Evolutionary conservation across 169 alveolate species (phyloP).

Genomic region (Plasmodium vivax): DNA sequence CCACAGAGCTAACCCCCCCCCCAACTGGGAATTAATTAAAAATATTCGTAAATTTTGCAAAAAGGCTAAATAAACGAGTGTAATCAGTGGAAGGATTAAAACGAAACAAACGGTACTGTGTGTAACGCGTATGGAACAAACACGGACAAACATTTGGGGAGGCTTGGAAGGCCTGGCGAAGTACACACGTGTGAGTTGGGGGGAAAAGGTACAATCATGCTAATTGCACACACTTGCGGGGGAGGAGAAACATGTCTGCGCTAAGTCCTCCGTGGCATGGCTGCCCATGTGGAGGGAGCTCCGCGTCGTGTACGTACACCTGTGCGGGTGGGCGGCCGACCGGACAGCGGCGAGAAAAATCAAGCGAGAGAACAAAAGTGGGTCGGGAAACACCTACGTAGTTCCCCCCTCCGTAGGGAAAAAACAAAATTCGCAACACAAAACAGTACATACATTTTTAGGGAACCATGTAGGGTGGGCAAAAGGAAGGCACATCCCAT

Average conservation of each 20-base stretch:
- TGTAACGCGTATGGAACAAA: background rate
- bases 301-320: background rate
- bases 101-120: background rate
- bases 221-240: background rate
- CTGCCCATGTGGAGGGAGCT: background rate
- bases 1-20: background rate
- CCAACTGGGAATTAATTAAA: background rate
- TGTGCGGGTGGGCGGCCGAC: background rate
- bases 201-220: background rate
- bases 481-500: background rate
- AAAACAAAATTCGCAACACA: background rate
- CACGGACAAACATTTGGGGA: background rate
- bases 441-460: background rate
- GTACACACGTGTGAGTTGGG: background rate
- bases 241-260: background rate
- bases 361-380: background rate
- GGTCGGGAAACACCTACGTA: background rate
- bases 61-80: background rate
- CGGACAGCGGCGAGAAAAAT: background rate
- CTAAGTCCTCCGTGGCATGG: background rate
- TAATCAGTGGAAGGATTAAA: background rate
- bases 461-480: background rate
- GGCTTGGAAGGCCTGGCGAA: background rate
- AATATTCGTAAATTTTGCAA: constrained; percentile 6
- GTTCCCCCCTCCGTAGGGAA: background rate